Conservation (phyloP, 495 filamentous ascomycete genomes). For the Tuber magnatum region DNA sequence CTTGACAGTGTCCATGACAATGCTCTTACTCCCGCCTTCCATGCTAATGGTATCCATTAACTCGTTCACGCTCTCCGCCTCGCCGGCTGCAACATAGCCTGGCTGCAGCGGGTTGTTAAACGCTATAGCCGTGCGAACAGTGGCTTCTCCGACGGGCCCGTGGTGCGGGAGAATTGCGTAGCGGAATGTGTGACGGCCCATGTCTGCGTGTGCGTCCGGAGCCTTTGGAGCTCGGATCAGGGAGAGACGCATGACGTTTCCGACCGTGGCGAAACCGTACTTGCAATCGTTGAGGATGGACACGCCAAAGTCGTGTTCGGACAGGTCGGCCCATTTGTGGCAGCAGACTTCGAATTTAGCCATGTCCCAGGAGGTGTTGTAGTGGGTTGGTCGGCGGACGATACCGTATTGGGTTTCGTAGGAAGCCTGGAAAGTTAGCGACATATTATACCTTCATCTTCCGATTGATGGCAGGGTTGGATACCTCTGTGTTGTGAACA, state of each 20-base stretch:
- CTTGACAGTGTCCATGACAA: constrained; percentile 49
- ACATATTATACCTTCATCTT: neutral
- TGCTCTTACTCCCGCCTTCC: constrained; percentile 39
- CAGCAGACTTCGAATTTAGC: constrained; percentile 98
- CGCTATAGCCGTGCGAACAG: constrained; percentile 73
- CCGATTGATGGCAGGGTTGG: neutral
- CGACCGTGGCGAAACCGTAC: constrained; percentile 88
- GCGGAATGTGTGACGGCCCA: constrained; percentile 81
- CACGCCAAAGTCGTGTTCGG: constrained; percentile 84
- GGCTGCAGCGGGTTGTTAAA: constrained; percentile 74
- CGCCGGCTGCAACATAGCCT: constrained; percentile 18
- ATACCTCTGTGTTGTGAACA: constrained; percentile 73
- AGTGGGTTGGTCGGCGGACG: constrained; percentile 71
- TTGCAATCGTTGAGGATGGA: constrained; percentile 94
- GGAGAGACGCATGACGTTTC: constrained; percentile 86
- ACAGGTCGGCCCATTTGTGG: constrained; percentile 95
- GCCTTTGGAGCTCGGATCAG: constrained; percentile 90
- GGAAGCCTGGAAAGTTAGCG: constrained; percentile 46
- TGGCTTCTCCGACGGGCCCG: constrained; percentile 61
- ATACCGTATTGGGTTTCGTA: constrained; percentile 95
- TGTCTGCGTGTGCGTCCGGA: constrained; percentile 91
- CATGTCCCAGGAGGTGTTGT: constrained; percentile 73
- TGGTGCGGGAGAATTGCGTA: constrained; percentile 87
- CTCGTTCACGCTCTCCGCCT: constrained; percentile 18
- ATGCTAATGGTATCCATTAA: constrained; percentile 42